Conservation (phyloP, 2,329 filamentous ascomycete species). For the Hawksworthiomyces lignivorus region DNA sequence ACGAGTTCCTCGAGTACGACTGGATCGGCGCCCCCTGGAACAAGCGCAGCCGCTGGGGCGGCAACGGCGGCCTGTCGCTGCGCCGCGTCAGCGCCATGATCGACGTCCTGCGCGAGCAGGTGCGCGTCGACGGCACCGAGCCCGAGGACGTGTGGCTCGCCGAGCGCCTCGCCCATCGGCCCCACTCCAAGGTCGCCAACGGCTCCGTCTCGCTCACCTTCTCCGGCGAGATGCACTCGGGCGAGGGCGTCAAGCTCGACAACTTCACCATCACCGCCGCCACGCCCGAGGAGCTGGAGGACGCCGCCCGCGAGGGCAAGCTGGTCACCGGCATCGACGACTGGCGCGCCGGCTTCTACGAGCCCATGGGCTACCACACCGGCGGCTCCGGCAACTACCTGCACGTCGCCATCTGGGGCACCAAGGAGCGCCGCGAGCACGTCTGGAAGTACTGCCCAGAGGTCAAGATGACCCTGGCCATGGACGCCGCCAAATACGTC, state of each 20-base stretch:
- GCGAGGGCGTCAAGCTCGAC: constrained; percentile 20
- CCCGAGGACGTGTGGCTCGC: constrained; percentile 52
- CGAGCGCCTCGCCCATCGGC: constrained; percentile 42
- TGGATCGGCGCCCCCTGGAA: constrained; percentile 48
- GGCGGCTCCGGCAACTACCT: constrained; percentile 40
- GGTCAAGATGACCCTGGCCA: constrained; percentile 48
- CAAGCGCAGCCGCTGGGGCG: constrained; percentile 33
- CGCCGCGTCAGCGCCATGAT: constrained; percentile 46
- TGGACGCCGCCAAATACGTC: constrained; percentile 45
- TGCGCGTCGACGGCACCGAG: constrained; percentile 33
- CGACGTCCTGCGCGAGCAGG: constrained; percentile 41
- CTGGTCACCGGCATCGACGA: constrained; percentile 37
- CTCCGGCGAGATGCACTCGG: constrained; percentile 40
- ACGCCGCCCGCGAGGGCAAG: constrained; percentile 23
- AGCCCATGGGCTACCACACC: constrained; percentile 53
- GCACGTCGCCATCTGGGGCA: constrained; percentile 41
- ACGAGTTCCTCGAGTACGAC: constrained; percentile 44
- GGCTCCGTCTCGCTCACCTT: constrained; percentile 41
- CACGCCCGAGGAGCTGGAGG: constrained; percentile 17
- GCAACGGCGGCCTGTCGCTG: constrained; percentile 45
- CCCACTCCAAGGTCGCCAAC: constrained; percentile 42
- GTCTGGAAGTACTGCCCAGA: constrained; percentile 53
- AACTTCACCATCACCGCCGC: constrained; percentile 16
- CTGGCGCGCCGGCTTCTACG: constrained; percentile 44
- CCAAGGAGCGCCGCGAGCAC: constrained; percentile 36